Base-by-base conservation (phyloP, 768 basidiomycete genomes). In the Naematelia aurantialba region DNA sequence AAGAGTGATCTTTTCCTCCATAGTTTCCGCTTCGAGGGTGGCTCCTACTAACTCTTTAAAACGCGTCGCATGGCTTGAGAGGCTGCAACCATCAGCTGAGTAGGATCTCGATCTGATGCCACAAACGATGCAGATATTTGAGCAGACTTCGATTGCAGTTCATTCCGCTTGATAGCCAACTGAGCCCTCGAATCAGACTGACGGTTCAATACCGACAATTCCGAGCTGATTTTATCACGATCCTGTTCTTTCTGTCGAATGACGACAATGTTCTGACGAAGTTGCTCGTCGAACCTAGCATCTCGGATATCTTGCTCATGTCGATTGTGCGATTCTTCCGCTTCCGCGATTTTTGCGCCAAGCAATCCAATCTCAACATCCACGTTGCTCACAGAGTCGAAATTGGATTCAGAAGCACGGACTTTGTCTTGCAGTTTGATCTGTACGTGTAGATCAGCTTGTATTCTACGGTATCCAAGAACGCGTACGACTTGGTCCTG, bases 171-270 rank as follows among this genome's bases (percentile, higher is more conserved):
- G 61, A 94, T 69, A 42, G 87, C 84, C 53, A 97, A 74, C 66
- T 84, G 87, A 1, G 92, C 90, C 45, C 94, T 81, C 1, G 84
- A 80, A 55, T 92, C 88, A 0, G 89, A 87, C 72, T 97, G 91
- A 46, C 84, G 68, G 65, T 85, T 90, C 66, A 96, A 77, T 1
- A 81, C 78, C 29, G 84, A 81, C 44, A 92, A 80, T 61, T 96
- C 93, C 0, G 76, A 64, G 55, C 86, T 89, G 60, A 94, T 78
- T 19, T 75, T 73, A 17, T 93, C 90, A 52, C 87, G 80, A 48
- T 80, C 81, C 31, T 84, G 84, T 60, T 97, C 90, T 51, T 89
- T 78, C 24, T 64, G 70, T 31, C 85, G 82, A n/a, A 81, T 79
- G 58, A 82, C 56, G 13, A 60, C 54, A 1, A 47, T 52, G 27